Evolutionary conservation across 139 green algal species (phyloP).

Genomic region (Mychonastes homosphaera): DNA sequence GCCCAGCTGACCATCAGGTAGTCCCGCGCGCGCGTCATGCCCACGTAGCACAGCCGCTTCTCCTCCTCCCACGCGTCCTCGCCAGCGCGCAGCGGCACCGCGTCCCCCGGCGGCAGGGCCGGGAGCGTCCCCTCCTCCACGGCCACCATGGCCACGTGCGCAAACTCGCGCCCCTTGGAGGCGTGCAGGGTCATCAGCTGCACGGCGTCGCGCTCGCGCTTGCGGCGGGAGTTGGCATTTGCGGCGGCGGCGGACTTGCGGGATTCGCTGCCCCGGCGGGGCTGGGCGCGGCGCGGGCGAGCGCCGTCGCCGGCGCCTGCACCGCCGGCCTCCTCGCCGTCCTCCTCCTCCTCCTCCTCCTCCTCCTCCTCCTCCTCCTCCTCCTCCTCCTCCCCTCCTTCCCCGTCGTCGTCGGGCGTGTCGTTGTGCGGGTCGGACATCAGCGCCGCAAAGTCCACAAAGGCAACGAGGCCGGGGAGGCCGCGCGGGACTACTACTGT

Average conservation of each 20-base stretch:
- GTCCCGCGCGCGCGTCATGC: slow-evolving; percentile 34
- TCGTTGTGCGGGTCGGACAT: no score
- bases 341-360: no score
- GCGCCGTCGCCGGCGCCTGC: no score
- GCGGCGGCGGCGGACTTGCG: no score
- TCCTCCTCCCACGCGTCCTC: slow-evolving; percentile 13
- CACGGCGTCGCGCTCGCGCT: slow-evolving; percentile 6
- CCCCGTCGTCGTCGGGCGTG: background rate
- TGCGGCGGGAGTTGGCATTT: no score
- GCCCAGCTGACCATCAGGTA: slow-evolving; percentile 13
- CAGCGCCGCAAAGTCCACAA: no score
- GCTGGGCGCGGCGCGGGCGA: no score
- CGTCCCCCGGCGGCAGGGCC: background rate
- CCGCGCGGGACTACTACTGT: no score
- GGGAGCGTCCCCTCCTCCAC: slow-evolving; percentile 16
- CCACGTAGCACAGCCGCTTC: slow-evolving; percentile 34
- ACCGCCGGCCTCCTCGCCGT: no score
- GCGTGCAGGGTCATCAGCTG: slow-evolving; percentile 41
- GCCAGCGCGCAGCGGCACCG: background rate
- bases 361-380: background rate
- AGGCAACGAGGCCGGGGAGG: no score
- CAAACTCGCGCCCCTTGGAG: slow-evolving; percentile 45
- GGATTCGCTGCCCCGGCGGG: no score
- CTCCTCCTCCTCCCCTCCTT: slow-evolving; percentile 2
- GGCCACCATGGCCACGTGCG: slow-evolving; percentile 26